Percentiles rank a stretch among this genome's conserved stretches.
These are phyloP conservation scores for Physcomitrium patens DNA, from an alignment of 225 moss, liverwort and hornwort species.

Conservation along the genomic window DNA sequence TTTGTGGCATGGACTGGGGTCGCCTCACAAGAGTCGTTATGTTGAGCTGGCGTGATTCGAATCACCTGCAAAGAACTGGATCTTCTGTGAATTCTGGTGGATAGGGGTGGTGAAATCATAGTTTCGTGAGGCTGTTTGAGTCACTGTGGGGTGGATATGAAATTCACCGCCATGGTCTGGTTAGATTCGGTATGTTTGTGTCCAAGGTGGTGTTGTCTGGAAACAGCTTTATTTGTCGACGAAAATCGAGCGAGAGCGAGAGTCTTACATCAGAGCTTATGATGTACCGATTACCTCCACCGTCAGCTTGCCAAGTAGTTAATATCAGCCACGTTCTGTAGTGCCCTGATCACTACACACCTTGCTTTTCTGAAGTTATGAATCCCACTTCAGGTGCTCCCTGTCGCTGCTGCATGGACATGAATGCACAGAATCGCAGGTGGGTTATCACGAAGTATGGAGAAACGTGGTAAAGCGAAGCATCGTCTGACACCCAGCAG, in stretches of 20 bases:
- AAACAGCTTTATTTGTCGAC: not conserved
- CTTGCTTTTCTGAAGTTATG: conserved; percentile 5
- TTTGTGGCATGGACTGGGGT: no score
- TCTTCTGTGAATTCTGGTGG: no score
- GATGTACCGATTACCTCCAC: not conserved
- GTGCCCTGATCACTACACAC: conserved; percentile 22
- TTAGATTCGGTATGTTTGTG: not conserved
- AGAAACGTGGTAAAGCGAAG: conserved; percentile 8
- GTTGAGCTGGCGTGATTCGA: no score
- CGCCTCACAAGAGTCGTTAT: no score
- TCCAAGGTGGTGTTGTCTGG: not conserved
- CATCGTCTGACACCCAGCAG: not conserved
- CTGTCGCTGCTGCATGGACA: not conserved
- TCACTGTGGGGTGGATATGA: no score
- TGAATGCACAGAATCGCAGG: conserved; percentile 6
- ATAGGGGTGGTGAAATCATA: no score
- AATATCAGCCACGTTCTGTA: conserved; percentile 12
- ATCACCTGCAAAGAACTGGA: no score
- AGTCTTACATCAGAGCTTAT: not conserved
- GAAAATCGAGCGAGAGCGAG: not conserved
- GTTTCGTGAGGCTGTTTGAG: no score
- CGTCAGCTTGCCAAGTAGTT: conserved; percentile 4
- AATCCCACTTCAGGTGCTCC: conserved; percentile 9
- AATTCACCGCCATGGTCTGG: no score
- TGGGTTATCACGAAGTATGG: conserved; percentile 9